These are phyloP conservation scores for Suillus tomentosus DNA, from an alignment of 768 basidiomycete genomes.

Conservation along the genomic window DNA sequence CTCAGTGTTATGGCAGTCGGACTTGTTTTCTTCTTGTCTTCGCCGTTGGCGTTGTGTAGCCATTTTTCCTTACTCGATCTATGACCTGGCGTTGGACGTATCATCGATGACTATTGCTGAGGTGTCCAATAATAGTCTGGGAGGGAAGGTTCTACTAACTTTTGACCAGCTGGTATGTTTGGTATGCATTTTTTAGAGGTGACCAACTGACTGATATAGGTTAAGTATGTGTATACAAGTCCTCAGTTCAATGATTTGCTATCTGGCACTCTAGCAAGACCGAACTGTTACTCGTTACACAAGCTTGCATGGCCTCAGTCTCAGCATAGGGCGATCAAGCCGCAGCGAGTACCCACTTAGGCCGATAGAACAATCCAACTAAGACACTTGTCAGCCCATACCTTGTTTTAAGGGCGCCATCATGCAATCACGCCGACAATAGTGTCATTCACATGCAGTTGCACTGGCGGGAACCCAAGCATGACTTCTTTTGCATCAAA, in stretches of 20 bases:
- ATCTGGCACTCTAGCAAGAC: not conserved
- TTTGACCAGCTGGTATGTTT: not conserved
- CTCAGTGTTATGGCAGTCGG: too few relatives aligned
- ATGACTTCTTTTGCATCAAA: too few relatives aligned
- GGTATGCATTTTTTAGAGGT: not conserved
- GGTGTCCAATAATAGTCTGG: not conserved
- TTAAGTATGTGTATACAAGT: not conserved
- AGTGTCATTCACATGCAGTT: not conserved
- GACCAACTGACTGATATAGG: not conserved
- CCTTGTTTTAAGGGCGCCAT: not conserved
- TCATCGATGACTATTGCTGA: not conserved
- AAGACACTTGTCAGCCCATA: not conserved
- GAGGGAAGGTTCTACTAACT: not conserved
- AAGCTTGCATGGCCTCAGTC: not conserved
- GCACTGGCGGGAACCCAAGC: too few relatives aligned
- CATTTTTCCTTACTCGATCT: not conserved
- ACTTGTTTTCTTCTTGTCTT: not conserved
- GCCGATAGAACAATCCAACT: not conserved
- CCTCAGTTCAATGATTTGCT: not conserved
- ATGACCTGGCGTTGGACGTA: not conserved
- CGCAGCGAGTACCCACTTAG: not conserved
- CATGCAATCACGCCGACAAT: not conserved
- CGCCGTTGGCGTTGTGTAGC: not conserved
- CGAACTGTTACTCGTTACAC: not conserved
- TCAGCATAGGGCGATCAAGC: not conserved